Conservation (phyloP, 208 protist genomes). For the Trypanosomatidae sp. region DNA sequence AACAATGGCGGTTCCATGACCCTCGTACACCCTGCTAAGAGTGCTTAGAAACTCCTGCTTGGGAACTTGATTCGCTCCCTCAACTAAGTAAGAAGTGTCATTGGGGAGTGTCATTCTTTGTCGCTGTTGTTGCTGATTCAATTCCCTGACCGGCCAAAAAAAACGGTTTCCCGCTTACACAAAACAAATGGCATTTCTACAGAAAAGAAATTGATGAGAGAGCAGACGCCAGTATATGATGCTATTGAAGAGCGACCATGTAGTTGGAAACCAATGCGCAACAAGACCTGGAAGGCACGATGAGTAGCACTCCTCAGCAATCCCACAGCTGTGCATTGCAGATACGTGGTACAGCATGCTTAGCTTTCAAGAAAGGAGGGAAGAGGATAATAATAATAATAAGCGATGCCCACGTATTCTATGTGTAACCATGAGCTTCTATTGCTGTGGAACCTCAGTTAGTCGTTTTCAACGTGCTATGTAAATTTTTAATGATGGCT, state of each 20-base stretch:
- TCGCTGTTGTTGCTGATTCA: not conserved
- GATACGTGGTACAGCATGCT: not conserved
- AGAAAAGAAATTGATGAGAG: not conserved
- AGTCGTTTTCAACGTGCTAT: not conserved
- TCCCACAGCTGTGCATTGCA: not conserved
- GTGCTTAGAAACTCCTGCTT: constrained; percentile 30
- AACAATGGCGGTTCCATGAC: constrained; percentile 31
- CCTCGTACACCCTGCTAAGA: constrained; percentile 17
- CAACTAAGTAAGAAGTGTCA: constrained; percentile 5
- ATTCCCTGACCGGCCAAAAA: not conserved
- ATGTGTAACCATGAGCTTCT: not conserved
- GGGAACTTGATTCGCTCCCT: constrained; percentile 25
- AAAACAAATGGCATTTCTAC: not conserved
- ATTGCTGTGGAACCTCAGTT: not conserved
- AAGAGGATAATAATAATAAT: not conserved
- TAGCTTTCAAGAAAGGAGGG: not conserved
- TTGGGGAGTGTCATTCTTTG: constrained; percentile 10
- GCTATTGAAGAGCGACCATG: not conserved
- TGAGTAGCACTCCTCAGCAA: not conserved
- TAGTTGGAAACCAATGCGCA: not conserved
- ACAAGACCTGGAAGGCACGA: not conserved
- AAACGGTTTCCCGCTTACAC: not conserved
- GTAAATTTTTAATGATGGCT: not conserved
- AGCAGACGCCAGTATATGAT: not conserved
- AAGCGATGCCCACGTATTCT: not conserved